Conservation (phyloP, 148 eudicot genomes). For the Rhododendron henanense region DNA sequence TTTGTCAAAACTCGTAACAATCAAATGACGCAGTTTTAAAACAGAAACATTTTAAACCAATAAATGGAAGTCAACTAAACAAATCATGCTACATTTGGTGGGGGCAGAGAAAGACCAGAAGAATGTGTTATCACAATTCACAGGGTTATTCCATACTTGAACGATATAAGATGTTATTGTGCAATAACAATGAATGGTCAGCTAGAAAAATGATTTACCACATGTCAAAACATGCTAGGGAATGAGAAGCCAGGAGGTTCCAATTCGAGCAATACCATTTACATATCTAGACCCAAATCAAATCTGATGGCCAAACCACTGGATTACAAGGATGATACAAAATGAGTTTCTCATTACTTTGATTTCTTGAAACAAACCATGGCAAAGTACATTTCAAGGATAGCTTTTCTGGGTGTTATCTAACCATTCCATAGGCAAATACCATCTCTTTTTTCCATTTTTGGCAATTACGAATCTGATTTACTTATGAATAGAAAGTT, state of each 20-base stretch:
- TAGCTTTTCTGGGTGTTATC: not conserved
- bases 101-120: not conserved
- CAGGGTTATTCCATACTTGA: not conserved
- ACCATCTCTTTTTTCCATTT: not conserved
- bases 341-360: not conserved
- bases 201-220: not conserved
- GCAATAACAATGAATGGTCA: not conserved
- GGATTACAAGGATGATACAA: not conserved
- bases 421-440: not conserved
- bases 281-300: not conserved
- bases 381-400: not conserved
- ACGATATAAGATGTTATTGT: not conserved
- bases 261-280: not conserved
- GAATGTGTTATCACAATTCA: not conserved
- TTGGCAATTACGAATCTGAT: not conserved
- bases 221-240: not conserved
- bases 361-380: not conserved
- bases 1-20: not conserved
- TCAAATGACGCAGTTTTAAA: not conserved
- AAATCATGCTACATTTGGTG: not conserved
- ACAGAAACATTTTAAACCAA: not conserved
- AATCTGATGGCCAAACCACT: not conserved
- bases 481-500: not conserved
- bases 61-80: slow-evolving; percentile 1
- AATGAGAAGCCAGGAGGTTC: not conserved